Conservation (phyloP, 2,329 filamentous ascomycete species). For the Pezicula rhizophila region DNA sequence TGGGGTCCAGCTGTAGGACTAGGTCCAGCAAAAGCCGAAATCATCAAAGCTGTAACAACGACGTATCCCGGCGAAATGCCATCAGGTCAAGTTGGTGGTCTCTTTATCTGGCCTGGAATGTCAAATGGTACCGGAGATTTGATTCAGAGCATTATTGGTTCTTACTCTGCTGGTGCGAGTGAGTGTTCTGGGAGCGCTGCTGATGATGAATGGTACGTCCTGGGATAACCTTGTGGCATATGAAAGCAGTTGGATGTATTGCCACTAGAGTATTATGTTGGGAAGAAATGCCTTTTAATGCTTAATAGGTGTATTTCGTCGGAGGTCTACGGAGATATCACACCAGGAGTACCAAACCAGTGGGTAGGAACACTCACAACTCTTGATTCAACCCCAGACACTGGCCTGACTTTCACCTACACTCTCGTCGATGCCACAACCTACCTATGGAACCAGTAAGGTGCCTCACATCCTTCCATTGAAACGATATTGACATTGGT, state of each 20-base stretch:
- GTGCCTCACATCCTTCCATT: too few species aligned
- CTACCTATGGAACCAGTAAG: too few species aligned
- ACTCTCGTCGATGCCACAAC: conserved; percentile 18
- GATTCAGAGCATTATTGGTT: conserved; percentile 13
- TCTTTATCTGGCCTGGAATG: conserved; percentile 24
- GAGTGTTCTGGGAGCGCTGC: conserved; percentile 17
- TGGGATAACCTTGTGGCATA: too few species aligned
- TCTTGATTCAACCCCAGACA: conserved; percentile 14
- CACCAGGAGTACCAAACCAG: conserved; percentile 10
- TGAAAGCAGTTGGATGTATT: too few species aligned
- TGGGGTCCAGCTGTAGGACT: conserved; percentile 21
- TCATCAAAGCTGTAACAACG: conserved; percentile 19
- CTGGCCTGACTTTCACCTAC: conserved; percentile 22
- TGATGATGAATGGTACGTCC: conserved; percentile 14
- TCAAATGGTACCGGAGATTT: conserved; percentile 22
- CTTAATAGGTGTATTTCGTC: conserved; percentile 16
- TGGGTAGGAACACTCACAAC: conserved; percentile 18
- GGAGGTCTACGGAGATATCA: conserved; percentile 20
- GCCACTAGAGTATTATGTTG: too few species aligned
- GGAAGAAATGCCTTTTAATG: too few species aligned
- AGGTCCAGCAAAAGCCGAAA: conserved; percentile 15
- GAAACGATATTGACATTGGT: too few species aligned
- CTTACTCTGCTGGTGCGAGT: conserved; percentile 17
- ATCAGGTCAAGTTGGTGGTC: conserved; percentile 16
- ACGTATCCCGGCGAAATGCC: conserved; percentile 23